Percentiles rank a stretch among this genome's conserved stretches.
Evolutionary conservation across 192 early-diverging fungal species (phyloP).

Genomic region (Chytriomyces sp.): DNA sequence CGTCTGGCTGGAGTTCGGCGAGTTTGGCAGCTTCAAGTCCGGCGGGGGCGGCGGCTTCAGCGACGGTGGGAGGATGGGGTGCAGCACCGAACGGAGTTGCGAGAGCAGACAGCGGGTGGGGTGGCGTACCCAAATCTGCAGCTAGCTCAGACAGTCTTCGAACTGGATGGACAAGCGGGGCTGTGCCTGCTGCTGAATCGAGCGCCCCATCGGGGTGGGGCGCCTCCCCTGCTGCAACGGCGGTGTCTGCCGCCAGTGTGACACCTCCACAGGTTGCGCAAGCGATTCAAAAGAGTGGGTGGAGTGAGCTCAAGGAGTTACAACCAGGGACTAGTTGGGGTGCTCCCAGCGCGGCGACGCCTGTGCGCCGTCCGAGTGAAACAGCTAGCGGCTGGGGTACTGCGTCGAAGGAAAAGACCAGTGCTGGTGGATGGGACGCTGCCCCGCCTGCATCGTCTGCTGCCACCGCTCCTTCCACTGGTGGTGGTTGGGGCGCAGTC

Average conservation of each 20-base stretch:
- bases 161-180: neutral
- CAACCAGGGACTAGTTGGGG: neutral
- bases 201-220: neutral
- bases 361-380: neutral
- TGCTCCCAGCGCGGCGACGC: neutral
- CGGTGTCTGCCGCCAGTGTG: too few relatives aligned
- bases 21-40: neutral
- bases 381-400: neutral
- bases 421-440: constrained; percentile 3
- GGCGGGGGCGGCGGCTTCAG: neutral
- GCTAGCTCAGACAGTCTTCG: neutral
- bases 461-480: neutral
- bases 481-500: neutral
- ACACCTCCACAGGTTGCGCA: too few relatives aligned
- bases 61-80: neutral
- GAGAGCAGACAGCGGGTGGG: neutral
- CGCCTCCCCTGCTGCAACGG: neutral
- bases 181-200: neutral
- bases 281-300: too few relatives aligned
- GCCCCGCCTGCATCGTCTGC: too few relatives aligned
- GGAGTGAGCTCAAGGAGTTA: too few relatives aligned
- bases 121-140: neutral
- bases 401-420: neutral
- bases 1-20: too few relatives aligned
- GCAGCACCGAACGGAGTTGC: neutral